Evolutionary conservation across 1,284 basidiomycete species (phyloP).

Genomic region (Cystobasidium sp.): DNA sequence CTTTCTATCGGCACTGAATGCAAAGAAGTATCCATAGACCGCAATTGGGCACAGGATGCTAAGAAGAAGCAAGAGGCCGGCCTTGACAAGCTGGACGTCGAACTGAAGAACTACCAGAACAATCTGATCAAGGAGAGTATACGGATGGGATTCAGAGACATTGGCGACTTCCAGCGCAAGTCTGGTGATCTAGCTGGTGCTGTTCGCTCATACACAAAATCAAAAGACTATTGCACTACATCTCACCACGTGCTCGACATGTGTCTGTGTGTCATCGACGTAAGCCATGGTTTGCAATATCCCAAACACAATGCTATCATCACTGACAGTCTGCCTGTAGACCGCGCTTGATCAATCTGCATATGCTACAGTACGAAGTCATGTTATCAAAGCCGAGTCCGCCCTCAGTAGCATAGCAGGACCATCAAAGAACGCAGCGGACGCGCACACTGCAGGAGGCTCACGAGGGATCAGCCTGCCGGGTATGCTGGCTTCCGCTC

Average conservation of each 20-base stretch:
- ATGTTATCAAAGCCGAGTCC: conserved; percentile 87
- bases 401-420: conserved; percentile 61
- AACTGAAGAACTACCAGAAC: conserved; percentile 83
- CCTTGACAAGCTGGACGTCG: conserved; percentile 75
- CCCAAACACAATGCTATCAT: not conserved
- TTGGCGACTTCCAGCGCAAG: conserved; percentile 73
- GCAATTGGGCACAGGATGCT: conserved; percentile 68
- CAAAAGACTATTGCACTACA: conserved; percentile 82
- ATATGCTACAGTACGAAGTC: conserved; percentile 78
- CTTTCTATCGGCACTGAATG: conserved; percentile 65
- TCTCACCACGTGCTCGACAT: conserved; percentile 83
- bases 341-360: conserved; percentile 79
- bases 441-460: conserved; percentile 5
- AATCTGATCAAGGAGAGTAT: conserved; percentile 96
- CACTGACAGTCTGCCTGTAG: conserved; percentile 57
- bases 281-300: conserved; percentile 53
- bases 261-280: conserved; percentile 78
- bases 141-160: conserved; percentile 81
- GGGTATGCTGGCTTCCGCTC: conserved; percentile 49
- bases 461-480: conserved; percentile 47
- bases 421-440: conserved; percentile 14
- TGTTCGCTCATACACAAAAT: conserved; percentile 78
- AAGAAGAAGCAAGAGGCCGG: conserved; percentile 68
- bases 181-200: conserved; percentile 71
- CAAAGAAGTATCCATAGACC: conserved; percentile 57